phyloP scores from a whole-genome alignment of 176 grass and related monocot species.

The Rhynchospora tenuis region DNA sequence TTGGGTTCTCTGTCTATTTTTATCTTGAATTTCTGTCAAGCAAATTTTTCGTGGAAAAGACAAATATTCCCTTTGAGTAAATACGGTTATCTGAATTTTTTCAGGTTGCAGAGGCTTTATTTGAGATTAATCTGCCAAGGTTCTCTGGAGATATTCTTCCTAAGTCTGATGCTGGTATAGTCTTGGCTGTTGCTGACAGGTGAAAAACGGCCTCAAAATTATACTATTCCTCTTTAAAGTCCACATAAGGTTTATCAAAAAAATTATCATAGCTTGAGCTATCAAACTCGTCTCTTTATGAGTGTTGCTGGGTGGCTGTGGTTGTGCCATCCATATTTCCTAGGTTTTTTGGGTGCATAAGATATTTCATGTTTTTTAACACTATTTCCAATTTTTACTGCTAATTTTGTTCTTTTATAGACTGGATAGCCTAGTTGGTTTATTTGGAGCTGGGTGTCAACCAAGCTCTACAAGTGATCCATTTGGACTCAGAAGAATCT shows the following conservation, averaged over 20 bases:
- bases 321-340: not conserved
- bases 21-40: not conserved
- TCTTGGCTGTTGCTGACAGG: slow-evolving; percentile 84
- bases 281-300: not conserved
- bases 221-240: not conserved
- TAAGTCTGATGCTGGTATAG: slow-evolving; percentile 83
- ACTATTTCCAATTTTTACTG: not conserved
- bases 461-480: slow-evolving; percentile 94
- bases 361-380: not conserved
- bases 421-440: slow-evolving; percentile 94
- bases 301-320: not conserved
- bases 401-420: slow-evolving; percentile 34
- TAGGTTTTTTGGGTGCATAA: not conserved
- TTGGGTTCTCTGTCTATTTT: not conserved
- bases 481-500: slow-evolving; percentile 77
- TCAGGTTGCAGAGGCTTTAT: slow-evolving; percentile 90
- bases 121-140: slow-evolving; percentile 86
- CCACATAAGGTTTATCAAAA: not conserved
- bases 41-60: not conserved
- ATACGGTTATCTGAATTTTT: slow-evolving; percentile 26
- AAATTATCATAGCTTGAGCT: not conserved
- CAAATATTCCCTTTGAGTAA: not conserved
- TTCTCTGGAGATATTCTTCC: slow-evolving; percentile 84
- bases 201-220: not conserved
- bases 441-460: slow-evolving; percentile 94